These are phyloP conservation scores for Lactarius quietus DNA, from an alignment of 768 basidiomycete species.

Conservation along the genomic window DNA sequence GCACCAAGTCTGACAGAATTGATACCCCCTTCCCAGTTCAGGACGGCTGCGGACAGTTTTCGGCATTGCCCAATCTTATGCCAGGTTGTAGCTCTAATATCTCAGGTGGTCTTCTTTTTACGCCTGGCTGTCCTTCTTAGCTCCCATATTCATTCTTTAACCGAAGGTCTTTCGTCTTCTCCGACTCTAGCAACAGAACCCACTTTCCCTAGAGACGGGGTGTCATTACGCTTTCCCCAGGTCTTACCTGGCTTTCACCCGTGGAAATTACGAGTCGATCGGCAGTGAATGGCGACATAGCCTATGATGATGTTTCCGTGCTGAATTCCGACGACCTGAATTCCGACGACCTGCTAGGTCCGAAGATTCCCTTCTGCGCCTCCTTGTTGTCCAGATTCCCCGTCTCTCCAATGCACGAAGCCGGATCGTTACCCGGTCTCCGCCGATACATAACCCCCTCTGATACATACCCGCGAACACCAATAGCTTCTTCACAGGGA, in stretches of 20 bases:
- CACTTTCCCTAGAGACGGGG: not conserved
- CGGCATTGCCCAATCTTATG: not conserved
- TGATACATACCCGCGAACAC: not conserved
- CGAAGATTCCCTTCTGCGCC: not conserved
- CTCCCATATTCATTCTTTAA: constrained; percentile 53
- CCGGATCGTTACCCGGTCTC: not conserved
- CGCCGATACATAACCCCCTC: not conserved
- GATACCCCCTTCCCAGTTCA: not conserved
- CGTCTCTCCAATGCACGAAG: not conserved
- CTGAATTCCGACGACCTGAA: not conserved
- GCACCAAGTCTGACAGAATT: not conserved
- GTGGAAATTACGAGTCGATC: not conserved
- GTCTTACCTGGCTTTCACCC: not conserved
- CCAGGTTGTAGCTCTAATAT: not conserved
- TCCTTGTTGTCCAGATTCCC: not conserved
- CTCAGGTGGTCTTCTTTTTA: not conserved
- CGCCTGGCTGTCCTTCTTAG: constrained; percentile 37
- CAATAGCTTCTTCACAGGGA: not conserved
- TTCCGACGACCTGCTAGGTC: not conserved
- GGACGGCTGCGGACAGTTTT: not conserved
- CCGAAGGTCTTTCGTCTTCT: constrained; percentile 45
- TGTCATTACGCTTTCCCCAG: not conserved
- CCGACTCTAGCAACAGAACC: not conserved
- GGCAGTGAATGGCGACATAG: not conserved
- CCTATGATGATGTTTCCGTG: not conserved